These are phyloP conservation scores for Zostera marina DNA, from an alignment of 116 monocot genomes.

Conservation along the genomic window DNA sequence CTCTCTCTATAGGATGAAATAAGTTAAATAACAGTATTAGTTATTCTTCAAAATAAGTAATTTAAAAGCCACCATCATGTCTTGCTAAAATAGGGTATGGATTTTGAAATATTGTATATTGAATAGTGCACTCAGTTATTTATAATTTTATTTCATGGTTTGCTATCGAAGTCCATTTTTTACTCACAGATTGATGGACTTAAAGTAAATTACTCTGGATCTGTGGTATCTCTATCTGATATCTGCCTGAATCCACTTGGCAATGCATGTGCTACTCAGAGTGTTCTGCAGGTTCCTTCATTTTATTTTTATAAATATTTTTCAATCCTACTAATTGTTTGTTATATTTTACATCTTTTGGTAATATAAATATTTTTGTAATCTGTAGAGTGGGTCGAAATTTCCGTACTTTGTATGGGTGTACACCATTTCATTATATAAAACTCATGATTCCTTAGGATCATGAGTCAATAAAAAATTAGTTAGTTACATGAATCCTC, in stretches of 20 bases:
- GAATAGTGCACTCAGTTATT: neutral
- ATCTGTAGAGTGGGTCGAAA: too few species aligned
- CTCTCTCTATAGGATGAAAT: too few species aligned
- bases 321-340: neutral
- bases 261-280: slow-evolving; percentile 83
- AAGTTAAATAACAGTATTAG: too few species aligned
- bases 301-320: neutral
- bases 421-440: too few species aligned
- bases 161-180: slow-evolving; percentile 1
- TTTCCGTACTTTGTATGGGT: too few species aligned
- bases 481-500: too few species aligned
- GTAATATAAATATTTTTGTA: too few species aligned
- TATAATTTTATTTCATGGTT: neutral
- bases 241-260: slow-evolving; percentile 92
- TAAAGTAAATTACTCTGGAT: slow-evolving; percentile 73
- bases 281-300: slow-evolving; percentile 67
- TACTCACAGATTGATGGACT: slow-evolving; percentile 58
- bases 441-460: too few species aligned
- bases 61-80: too few species aligned
- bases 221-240: slow-evolving; percentile 46
- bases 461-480: too few species aligned
- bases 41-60: too few species aligned
- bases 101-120: neutral
- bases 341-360: too few species aligned
- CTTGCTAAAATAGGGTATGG: neutral